phyloP scores from a whole-genome alignment of 129 eudicot species.

The Escallonia herrerae region DNA sequence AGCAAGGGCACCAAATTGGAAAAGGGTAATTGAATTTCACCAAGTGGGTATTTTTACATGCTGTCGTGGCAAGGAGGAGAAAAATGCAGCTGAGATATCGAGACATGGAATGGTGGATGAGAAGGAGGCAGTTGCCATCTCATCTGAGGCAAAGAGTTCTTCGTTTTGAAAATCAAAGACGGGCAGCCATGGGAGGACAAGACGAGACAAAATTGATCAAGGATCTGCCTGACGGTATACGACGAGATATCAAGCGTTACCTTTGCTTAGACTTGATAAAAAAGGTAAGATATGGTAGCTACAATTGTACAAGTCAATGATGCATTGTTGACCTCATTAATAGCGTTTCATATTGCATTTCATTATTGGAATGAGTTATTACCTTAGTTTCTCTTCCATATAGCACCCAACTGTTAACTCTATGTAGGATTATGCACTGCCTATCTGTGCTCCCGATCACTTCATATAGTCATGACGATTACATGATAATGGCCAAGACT shows the following conservation, averaged over 20 bases:
- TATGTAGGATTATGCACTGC: no score
- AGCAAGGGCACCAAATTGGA: no score
- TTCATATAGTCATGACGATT: no score
- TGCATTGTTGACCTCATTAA: no score
- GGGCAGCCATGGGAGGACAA: slow-evolving; percentile 45
- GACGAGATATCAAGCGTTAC: slow-evolving; percentile 57
- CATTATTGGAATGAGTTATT: no score
- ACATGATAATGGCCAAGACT: no score
- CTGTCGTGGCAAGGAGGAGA: slow-evolving; percentile 37
- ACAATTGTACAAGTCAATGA: neutral
- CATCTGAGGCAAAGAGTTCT: slow-evolving; percentile 42
- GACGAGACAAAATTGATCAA: slow-evolving; percentile 51
- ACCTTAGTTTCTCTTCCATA: no score
- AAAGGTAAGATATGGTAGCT: slow-evolving; percentile 25
- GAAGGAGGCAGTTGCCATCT: slow-evolving; percentile 48
- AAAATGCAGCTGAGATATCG: slow-evolving; percentile 38
- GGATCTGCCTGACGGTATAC: slow-evolving; percentile 54
- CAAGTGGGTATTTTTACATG: slow-evolving; percentile 40
- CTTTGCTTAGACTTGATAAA: slow-evolving; percentile 54
- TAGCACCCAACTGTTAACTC: no score
- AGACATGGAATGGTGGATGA: slow-evolving; percentile 76
- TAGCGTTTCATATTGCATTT: no score
- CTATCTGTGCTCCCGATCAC: no score
- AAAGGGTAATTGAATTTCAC: neutral
- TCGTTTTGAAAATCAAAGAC: slow-evolving; percentile 43